Conservation (phyloP, 495 filamentous ascomycete species). For the Apiosordaria backusii region DNA sequence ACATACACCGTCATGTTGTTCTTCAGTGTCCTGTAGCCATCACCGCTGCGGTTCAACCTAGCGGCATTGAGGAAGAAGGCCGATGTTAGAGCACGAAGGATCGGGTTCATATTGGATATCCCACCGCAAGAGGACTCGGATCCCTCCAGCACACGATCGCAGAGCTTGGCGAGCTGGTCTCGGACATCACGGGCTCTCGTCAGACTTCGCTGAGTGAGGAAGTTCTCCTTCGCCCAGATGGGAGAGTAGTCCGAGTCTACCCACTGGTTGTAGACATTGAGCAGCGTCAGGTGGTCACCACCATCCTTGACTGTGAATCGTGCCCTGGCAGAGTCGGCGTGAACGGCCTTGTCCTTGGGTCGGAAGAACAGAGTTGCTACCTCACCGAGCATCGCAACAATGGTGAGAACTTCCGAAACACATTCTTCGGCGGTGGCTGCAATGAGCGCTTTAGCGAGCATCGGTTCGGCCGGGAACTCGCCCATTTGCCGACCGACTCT, state of each 20-base stretch:
- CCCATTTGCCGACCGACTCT: slow-evolving; percentile 94
- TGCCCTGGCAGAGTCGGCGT: slow-evolving; percentile 88
- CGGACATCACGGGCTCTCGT: slow-evolving; percentile 87
- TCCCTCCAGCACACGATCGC: slow-evolving; percentile 83
- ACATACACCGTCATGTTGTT: slow-evolving; percentile 85
- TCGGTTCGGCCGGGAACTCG: slow-evolving; percentile 91
- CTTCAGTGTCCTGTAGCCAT: slow-evolving; percentile 93
- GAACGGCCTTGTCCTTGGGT: slow-evolving; percentile 95
- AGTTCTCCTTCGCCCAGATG: slow-evolving; percentile 92
- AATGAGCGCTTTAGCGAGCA: slow-evolving; percentile 90
- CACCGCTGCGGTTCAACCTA: slow-evolving; percentile 75
- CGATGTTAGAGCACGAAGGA: slow-evolving; percentile 82
- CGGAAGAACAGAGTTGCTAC: slow-evolving; percentile 87
- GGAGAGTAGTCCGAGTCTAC: slow-evolving; percentile 86
- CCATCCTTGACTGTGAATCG: slow-evolving; percentile 91
- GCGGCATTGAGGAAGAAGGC: slow-evolving; percentile 97
- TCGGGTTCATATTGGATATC: slow-evolving; percentile 64
- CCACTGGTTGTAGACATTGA: slow-evolving; percentile 99
- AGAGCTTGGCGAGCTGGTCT: slow-evolving; percentile 91
- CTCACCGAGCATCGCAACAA: slow-evolving; percentile 92
- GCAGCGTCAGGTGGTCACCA: slow-evolving; percentile 82
- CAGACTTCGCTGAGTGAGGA: slow-evolving; percentile 82
- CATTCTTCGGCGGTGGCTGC: slow-evolving; percentile 84
- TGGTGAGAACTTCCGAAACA: slow-evolving; percentile 90
- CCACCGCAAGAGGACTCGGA: slow-evolving; percentile 68